Evolutionary conservation across 768 basidiomycete genomes (phyloP).

Genomic region (Chlorophyllum brunneum): DNA sequence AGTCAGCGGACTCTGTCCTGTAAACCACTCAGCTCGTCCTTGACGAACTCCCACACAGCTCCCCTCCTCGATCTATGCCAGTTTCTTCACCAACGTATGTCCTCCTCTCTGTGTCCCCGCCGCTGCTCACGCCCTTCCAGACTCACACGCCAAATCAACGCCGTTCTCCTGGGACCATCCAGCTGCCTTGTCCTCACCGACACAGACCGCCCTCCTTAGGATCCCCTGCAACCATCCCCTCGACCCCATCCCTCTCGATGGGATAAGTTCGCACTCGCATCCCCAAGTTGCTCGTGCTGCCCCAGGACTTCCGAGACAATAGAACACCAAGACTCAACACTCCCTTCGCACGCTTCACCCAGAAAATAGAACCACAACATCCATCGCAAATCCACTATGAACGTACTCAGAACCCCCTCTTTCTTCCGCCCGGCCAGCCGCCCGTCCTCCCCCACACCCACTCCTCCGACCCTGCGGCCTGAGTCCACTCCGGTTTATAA

Average conservation of each 20-base stretch:
- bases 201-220: constrained; percentile 80
- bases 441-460: constrained; percentile 56
- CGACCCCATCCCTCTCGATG: constrained; percentile 39
- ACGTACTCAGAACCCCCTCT: constrained; percentile 63
- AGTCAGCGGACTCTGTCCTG: constrained; percentile 7
- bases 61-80: constrained; percentile 48
- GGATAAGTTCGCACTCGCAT: constrained; percentile 39
- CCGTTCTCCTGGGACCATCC: constrained; percentile 62
- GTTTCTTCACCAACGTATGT: constrained; percentile 35
- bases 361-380: constrained; percentile 14
- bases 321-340: constrained; percentile 18
- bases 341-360: constrained; percentile 9
- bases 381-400: constrained; percentile 41
- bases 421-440: constrained; percentile 64
- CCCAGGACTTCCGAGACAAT: constrained; percentile 30
- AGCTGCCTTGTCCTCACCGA: constrained; percentile 49
- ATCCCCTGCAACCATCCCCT: constrained; percentile 20
- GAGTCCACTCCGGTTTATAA: constrained; percentile 22
- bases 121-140: constrained; percentile 23
- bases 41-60: constrained; percentile 8
- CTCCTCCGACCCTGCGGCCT: not conserved
- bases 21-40: constrained; percentile 2
- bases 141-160: constrained; percentile 46
- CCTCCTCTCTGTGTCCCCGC: constrained; percentile 6
- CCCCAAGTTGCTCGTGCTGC: constrained; percentile 34